These are phyloP conservation scores for Lotmaria passim DNA, from an alignment of 208 protist genomes.

Conservation along the genomic window DNA sequence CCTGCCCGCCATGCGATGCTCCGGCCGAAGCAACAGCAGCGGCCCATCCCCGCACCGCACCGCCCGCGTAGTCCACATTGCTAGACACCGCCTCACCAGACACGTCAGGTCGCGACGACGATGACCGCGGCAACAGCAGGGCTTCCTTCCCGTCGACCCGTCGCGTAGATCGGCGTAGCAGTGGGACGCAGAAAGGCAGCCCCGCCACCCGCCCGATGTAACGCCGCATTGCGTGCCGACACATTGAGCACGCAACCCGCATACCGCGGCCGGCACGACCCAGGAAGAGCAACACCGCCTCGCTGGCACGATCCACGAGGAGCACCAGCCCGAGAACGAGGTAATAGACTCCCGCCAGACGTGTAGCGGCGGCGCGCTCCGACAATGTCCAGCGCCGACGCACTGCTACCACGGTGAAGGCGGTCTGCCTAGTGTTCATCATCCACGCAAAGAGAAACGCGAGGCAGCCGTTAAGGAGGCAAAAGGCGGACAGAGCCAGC, in stretches of 20 bases:
- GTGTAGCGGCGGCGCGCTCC: constrained; percentile 20
- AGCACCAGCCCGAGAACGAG: constrained; percentile 22
- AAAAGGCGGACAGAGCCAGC: constrained; percentile 20
- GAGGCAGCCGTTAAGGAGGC: constrained; percentile 34
- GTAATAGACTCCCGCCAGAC: constrained; percentile 39
- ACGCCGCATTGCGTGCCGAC: not conserved
- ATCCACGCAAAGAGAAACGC: constrained; percentile 57
- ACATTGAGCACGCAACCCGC: not conserved
- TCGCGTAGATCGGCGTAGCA: constrained; percentile 1
- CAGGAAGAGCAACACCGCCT: not conserved
- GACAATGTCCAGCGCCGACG: constrained; percentile 27
- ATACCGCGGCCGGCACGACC: not conserved
- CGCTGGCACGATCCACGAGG: constrained; percentile 9
- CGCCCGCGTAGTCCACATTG: not conserved
- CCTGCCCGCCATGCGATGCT: not conserved
- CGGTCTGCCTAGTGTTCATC: constrained; percentile 28
- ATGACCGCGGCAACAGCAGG: not conserved
- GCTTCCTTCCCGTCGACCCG: not conserved
- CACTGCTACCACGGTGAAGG: constrained; percentile 35
- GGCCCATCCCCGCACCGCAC: not conserved
- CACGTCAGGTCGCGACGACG: not conserved
- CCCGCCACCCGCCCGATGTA: not conserved
- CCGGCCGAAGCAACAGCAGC: too few relatives aligned
- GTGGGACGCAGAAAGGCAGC: not conserved
- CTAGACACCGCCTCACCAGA: not conserved